Evolutionary conservation across 1,139 yeast species (phyloP), one percentile per base, ranked within the genome.

Genomic region (Kazachstania sp.): DNA sequence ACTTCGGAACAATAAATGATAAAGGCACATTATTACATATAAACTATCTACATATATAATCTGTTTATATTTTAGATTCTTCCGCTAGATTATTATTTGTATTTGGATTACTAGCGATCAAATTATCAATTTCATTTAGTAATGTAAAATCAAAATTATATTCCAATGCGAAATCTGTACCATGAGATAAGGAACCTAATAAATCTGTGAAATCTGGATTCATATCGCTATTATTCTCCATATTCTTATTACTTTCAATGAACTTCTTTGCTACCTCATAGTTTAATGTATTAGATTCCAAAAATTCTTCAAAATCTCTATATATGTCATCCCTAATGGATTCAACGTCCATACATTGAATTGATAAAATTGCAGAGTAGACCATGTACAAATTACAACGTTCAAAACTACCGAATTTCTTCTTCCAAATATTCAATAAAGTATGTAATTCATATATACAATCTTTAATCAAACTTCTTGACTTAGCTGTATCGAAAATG

Each of bases 371-470:
- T 2, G 59, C 59, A 4, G 58, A 55, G 40, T 60, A 60, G 13
- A 60, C 56, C 63, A 60, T 60, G 45, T 60, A 60, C 23, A 55
- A 38, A 32, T 51, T 52, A 37, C 65, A 46, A 43, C 54, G 58
- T 44, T 61, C 61, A 49, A 50, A 60, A 2, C 50, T 50, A 60
- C 65, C 31, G 60, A 61, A 46, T 61, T 63, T 15, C 68, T 62
- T 41, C 54, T 59, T 66, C 44, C 63, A 57, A 8, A 68, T 60
- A 0, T 71, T 70, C 15, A 60, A 39, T 13, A 60, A 46, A 8
- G 40, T 46, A 18, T 69, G 63, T 30, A 71, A 58, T 45, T 66
- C 69, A 38, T 59, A 59, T 5, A 67, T 60, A 7, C 57, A 55
- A 23, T 57, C 55, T 40, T 63, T 57, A 43, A 64, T 56, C 3